phyloP scores from a whole-genome alignment of 768 basidiomycete species.

The Amanita rimosa region DNA sequence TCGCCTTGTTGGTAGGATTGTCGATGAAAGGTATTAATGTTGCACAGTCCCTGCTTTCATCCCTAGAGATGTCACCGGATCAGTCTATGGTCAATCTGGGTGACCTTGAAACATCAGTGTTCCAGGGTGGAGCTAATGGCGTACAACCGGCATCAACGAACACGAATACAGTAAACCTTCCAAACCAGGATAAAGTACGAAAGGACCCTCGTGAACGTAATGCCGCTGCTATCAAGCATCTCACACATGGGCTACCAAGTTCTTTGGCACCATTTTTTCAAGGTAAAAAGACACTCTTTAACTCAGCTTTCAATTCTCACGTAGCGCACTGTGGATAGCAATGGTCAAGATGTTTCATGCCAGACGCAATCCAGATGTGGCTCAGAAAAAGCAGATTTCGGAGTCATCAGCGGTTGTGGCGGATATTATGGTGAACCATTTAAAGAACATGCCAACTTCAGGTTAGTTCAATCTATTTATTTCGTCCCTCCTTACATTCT shows the following conservation, averaged over 20 bases:
- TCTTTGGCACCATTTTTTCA: slow-evolving; percentile 79
- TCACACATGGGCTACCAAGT: slow-evolving; percentile 68
- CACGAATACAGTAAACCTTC: slow-evolving; percentile 11
- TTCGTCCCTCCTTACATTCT: neutral
- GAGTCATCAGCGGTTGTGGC: slow-evolving; percentile 64
- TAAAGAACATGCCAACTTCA: slow-evolving; percentile 33
- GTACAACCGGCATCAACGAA: slow-evolving; percentile 11
- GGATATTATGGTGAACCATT: slow-evolving; percentile 58
- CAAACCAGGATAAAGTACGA: slow-evolving; percentile 21
- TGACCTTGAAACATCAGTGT: slow-evolving; percentile 20
- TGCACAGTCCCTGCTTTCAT: slow-evolving; percentile 30
- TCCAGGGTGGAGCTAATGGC: slow-evolving; percentile 20
- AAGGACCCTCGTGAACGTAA: slow-evolving; percentile 49
- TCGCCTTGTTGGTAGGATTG: slow-evolving; percentile 55
- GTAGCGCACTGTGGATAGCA: slow-evolving; percentile 28
- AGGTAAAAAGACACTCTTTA: slow-evolving; percentile 31
- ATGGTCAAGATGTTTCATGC: slow-evolving; percentile 82
- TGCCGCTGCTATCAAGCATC: slow-evolving; percentile 65
- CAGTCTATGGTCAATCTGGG: slow-evolving; percentile 30
- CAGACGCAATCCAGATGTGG: slow-evolving; percentile 61
- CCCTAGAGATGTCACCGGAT: slow-evolving; percentile 37
- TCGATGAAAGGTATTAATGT: slow-evolving; percentile 42
- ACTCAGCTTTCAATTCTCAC: neutral
- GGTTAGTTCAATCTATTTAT: slow-evolving; percentile 23
- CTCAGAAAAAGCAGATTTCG: slow-evolving; percentile 69